A percentile compares a stretch with the other conserved stretches of the same genome.
phyloP scores from a whole-genome alignment of 2,329 filamentous ascomycete genomes.

The Apiospora saccharicola region DNA sequence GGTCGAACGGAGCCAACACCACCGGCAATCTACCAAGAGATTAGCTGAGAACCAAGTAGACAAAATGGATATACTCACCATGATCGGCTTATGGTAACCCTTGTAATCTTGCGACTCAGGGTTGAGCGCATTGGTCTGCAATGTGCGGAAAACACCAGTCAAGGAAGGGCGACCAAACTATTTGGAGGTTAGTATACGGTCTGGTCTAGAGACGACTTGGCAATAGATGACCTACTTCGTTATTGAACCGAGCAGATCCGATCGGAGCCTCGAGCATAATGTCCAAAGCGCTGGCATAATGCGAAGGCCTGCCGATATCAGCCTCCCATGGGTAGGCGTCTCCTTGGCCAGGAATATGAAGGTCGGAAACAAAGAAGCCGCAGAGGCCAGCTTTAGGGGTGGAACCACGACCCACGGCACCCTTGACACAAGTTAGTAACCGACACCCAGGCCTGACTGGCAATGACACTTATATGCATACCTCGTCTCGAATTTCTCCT shows the following conservation, averaged over 20 bases:
- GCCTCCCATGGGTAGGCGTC: slow-evolving; percentile 93
- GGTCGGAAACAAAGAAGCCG: slow-evolving; percentile 94
- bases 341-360: slow-evolving; percentile 83
- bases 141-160: slow-evolving; percentile 88
- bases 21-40: slow-evolving; percentile 84
- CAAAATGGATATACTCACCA: slow-evolving; percentile 29
- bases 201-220: not conserved
- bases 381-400: slow-evolving; percentile 90
- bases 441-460: not conserved
- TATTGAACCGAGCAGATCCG: slow-evolving; percentile 94
- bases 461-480: slow-evolving; percentile 63
- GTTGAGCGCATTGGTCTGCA: slow-evolving; percentile 74
- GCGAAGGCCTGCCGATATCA: slow-evolving; percentile 86
- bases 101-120: slow-evolving; percentile 68
- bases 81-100: slow-evolving; percentile 92
- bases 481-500: slow-evolving; percentile 88
- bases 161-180: slow-evolving; percentile 86
- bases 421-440: slow-evolving; percentile 55
- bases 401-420: slow-evolving; percentile 90
- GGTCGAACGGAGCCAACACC: slow-evolving; percentile 92
- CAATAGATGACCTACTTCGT: slow-evolving; percentile 54
- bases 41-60: not conserved
- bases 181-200: not conserved
- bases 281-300: slow-evolving; percentile 92
- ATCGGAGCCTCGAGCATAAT: slow-evolving; percentile 99